phyloP scores from a whole-genome alignment of 2,329 filamentous ascomycete species.

The Exophiala bonariae region DNA sequence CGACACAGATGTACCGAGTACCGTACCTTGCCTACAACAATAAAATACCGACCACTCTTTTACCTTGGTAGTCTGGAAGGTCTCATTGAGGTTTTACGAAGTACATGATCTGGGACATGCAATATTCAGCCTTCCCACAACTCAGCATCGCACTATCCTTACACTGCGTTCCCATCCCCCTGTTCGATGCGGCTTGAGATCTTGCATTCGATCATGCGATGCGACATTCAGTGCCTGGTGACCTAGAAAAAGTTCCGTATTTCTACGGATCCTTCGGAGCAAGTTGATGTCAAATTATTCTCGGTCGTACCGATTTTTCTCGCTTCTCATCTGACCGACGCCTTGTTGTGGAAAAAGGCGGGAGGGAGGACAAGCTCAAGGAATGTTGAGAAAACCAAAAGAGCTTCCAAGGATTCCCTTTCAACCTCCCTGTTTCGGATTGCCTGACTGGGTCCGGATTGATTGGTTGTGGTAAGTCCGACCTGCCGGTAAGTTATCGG shows the following conservation, averaged over 20 bases:
- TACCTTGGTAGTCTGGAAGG: too few relatives aligned
- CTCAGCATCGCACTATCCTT: slow-evolving; percentile 18
- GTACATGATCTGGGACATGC: slow-evolving; percentile 8
- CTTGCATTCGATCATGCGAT: slow-evolving; percentile 23
- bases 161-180: slow-evolving; percentile 8
- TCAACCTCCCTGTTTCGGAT: slow-evolving; percentile 15
- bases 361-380: neutral
- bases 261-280: too few relatives aligned
- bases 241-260: neutral
- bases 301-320: slow-evolving; percentile 1
- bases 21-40: too few relatives aligned
- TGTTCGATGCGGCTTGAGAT: slow-evolving; percentile 20
- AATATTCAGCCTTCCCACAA: slow-evolving; percentile 18
- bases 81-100: too few relatives aligned
- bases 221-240: slow-evolving; percentile 16
- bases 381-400: slow-evolving; percentile 4
- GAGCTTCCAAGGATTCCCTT: slow-evolving; percentile 1
- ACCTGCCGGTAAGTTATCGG: slow-evolving; percentile 14
- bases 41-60: too few relatives aligned
- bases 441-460: neutral
- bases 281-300: too few relatives aligned
- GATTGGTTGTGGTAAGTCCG: slow-evolving; percentile 13
- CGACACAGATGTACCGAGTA: too few relatives aligned
- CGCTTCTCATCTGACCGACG: slow-evolving; percentile 9
- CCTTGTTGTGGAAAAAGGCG: slow-evolving; percentile 9